Conservation (phyloP, 2,329 filamentous ascomycete genomes). For the Penicillium sp. region DNA sequence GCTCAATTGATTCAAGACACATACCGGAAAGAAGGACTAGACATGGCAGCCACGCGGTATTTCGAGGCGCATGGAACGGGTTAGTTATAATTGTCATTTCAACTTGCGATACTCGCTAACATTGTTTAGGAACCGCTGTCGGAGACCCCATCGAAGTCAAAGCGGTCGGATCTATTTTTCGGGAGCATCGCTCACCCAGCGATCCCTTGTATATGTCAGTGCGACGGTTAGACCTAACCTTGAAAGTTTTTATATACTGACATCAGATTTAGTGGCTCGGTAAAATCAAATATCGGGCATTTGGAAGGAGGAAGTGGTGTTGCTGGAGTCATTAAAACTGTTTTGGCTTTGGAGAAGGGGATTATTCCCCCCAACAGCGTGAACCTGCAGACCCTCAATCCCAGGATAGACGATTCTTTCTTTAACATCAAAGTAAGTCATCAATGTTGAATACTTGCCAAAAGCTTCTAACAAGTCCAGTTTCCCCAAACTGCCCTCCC, state of each 20-base stretch:
- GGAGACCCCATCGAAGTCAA: neutral
- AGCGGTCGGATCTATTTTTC: neutral
- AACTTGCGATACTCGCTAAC: conserved; percentile 12
- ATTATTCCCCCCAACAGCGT: conserved; percentile 19
- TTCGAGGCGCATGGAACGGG: conserved; percentile 38
- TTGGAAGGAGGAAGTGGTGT: conserved; percentile 15
- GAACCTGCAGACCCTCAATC: conserved; percentile 9
- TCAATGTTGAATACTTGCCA: neutral
- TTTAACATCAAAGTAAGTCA: conserved; percentile 3
- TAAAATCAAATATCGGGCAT: conserved; percentile 26
- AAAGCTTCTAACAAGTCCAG: neutral
- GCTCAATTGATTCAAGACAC: conserved; percentile 21
- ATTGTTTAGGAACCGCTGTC: conserved; percentile 10
- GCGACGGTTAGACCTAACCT: neutral
- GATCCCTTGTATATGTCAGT: conserved; percentile 1
- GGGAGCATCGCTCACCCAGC: neutral
- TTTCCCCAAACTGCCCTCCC: conserved; percentile 9
- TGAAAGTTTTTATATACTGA: neutral
- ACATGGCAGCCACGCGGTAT: conserved; percentile 1
- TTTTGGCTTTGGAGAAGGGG: conserved; percentile 26
- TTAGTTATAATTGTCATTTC: conserved; percentile 30
- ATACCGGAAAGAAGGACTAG: conserved; percentile 24
- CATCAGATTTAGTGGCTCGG: conserved; percentile 11
- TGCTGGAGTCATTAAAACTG: conserved; percentile 24
- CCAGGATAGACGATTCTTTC: conserved; percentile 7